Evolutionary conservation across 2,329 filamentous ascomycete genomes (phyloP).

Genomic region (Colletotrichum horii): DNA sequence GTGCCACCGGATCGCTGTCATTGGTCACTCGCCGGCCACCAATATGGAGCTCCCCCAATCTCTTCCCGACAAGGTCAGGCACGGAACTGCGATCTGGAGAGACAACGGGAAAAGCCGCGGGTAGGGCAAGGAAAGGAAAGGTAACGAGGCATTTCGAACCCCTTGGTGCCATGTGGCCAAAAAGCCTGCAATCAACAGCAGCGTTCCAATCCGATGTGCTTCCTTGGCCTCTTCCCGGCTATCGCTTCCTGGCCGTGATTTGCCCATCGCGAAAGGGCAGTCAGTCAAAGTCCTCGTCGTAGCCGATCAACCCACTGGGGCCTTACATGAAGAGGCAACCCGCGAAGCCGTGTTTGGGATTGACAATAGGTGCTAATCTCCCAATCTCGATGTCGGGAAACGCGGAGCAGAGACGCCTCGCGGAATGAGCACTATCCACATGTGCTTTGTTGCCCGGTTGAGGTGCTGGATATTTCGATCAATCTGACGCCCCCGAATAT

Average conservation of each 20-base stretch:
- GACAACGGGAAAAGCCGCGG: not conserved
- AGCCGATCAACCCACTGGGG: not conserved
- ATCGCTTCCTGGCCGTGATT: not conserved
- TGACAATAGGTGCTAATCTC: conserved; percentile 7
- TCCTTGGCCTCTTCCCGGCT: not conserved
- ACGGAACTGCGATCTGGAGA: not conserved
- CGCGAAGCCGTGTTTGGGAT: conserved; percentile 1
- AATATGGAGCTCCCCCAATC: not conserved
- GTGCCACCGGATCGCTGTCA: not conserved
- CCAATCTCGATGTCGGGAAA: conserved; percentile 11
- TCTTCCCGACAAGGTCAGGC: not conserved
- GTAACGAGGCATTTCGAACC: not conserved
- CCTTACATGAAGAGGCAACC: not conserved
- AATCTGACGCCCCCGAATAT: conserved; percentile 9
- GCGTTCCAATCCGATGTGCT: not conserved
- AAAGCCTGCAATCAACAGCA: not conserved
- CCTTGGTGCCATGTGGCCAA: conserved; percentile 10
- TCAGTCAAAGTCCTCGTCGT: not conserved
- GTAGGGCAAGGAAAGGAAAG: not conserved
- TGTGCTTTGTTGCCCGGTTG: conserved; percentile 7
- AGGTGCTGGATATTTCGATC: conserved; percentile 10
- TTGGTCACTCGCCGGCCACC: not conserved
- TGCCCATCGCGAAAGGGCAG: not conserved
- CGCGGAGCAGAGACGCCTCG: not conserved
- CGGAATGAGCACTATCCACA: conserved; percentile 16